These are phyloP conservation scores for Colletotrichum horii DNA, from an alignment of 2,329 filamentous ascomycete genomes.

Conservation along the genomic window DNA sequence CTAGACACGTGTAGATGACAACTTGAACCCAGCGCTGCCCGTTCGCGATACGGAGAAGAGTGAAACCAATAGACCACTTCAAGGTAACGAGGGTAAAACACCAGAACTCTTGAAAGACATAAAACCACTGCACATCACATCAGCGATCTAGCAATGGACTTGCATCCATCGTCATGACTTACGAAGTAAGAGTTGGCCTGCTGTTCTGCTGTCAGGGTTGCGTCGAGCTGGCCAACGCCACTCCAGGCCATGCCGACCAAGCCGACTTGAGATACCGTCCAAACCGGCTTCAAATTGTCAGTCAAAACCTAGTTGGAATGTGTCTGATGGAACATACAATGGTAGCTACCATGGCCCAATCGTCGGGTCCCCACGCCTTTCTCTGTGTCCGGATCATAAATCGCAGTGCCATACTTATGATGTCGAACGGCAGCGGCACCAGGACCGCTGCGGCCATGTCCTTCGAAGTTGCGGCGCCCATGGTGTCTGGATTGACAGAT, in stretches of 20 bases:
- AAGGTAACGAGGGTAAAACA: constrained; percentile 12
- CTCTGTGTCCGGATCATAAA: constrained; percentile 15
- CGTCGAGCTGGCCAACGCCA: constrained; percentile 10
- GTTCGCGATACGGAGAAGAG: constrained; percentile 9
- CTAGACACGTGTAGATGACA: constrained; percentile 10
- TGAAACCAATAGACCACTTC: constrained; percentile 17
- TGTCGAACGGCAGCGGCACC: constrained; percentile 5
- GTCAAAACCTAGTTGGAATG: background rate
- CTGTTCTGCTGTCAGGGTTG: constrained; percentile 1
- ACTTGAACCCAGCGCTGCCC: constrained; percentile 15
- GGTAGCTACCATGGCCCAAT: constrained; percentile 17
- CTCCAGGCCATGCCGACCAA: constrained; percentile 18
- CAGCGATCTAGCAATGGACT: background rate
- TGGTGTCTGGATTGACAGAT: background rate
- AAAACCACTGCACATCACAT: background rate
- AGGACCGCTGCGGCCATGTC: constrained; percentile 17
- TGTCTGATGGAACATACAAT: background rate
- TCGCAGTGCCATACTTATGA: background rate
- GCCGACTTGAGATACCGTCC: background rate
- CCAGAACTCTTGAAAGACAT: constrained; percentile 18
- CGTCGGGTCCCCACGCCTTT: constrained; percentile 18
- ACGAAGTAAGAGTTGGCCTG: constrained; percentile 4
- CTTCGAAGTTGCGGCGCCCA: constrained; percentile 16
- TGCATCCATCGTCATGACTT: background rate
- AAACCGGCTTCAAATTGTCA: constrained; percentile 6